phyloP scores from a whole-genome alignment of 805 yeast species.

The Blastobotrys americana region DNA sequence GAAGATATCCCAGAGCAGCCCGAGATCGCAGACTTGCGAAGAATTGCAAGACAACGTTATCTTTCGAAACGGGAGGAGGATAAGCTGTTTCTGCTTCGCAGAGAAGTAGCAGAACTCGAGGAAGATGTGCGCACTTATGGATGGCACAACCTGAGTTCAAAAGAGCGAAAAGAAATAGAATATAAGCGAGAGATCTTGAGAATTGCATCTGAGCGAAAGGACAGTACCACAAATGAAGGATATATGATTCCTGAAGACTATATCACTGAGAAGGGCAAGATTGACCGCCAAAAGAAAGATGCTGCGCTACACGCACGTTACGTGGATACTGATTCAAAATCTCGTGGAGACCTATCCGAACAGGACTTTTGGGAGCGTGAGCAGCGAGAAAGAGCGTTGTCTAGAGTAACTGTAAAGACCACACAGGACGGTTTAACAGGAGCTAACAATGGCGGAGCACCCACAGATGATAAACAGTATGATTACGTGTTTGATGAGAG shows the following conservation, averaged over 20 bases:
- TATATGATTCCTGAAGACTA: constrained; percentile 55
- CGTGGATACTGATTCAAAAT: constrained; percentile 19
- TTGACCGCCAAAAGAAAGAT: constrained; percentile 50
- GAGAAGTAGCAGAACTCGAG: constrained; percentile 45
- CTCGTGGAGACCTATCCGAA: constrained; percentile 18
- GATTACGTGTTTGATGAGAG: constrained; percentile 71
- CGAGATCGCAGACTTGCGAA: constrained; percentile 32
- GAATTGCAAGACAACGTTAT: constrained; percentile 44
- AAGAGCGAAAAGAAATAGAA: constrained; percentile 46
- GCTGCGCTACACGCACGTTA: constrained; percentile 40
- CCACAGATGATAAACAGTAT: constrained; percentile 44
- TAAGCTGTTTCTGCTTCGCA: constrained; percentile 37
- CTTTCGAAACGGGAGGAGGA: constrained; percentile 43
- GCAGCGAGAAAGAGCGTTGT: constrained; percentile 40
- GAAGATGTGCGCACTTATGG: constrained; percentile 45
- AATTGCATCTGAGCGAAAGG: constrained; percentile 37
- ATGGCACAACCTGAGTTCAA: constrained; percentile 43
- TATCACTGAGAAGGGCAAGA: constrained; percentile 43
- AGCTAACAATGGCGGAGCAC: constrained; percentile 30
- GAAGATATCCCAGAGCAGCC: constrained; percentile 1
- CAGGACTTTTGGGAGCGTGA: constrained; percentile 46
- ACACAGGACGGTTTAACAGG: constrained; percentile 34
- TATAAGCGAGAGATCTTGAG: constrained; percentile 45
- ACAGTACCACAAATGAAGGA: constrained; percentile 34
- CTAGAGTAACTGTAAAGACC: constrained; percentile 29